Evolutionary conservation across 148 eudicot genomes (phyloP).

Genomic region (Rheum nobile): DNA sequence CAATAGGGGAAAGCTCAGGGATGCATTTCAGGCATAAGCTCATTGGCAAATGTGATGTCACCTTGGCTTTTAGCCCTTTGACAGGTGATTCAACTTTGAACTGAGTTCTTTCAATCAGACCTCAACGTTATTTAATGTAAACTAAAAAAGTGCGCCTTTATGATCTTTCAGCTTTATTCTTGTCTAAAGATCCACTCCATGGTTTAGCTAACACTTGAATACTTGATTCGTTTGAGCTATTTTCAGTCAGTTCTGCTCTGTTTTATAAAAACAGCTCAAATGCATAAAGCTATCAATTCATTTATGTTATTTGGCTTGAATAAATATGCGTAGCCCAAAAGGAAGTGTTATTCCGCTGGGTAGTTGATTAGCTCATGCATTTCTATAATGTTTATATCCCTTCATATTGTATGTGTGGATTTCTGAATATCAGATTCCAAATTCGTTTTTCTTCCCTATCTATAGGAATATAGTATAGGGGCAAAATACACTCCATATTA

Average conservation of each 20-base stretch:
- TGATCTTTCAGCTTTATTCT: conserved; percentile 42
- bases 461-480: not conserved
- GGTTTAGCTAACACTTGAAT: no score
- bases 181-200: conserved; percentile 51
- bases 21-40: conserved; percentile 50
- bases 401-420: no score
- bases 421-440: no score
- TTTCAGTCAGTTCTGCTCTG: not conserved
- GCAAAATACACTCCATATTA: not conserved
- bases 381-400: no score
- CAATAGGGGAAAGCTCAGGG: conserved; percentile 61
- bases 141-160: conserved; percentile 11
- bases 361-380: not conserved
- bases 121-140: not conserved
- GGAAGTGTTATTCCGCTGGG: conserved; percentile 24
- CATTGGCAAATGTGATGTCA: conserved; percentile 40
- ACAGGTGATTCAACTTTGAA: conserved; percentile 27
- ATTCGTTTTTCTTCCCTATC: not conserved
- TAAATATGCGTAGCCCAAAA: conserved; percentile 68
- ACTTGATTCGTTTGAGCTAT: not conserved
- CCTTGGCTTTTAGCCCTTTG: conserved; percentile 49
- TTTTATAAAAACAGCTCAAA: no score
- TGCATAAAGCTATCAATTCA: not conserved
- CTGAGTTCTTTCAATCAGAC: not conserved
- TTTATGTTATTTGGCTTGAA: conserved; percentile 8